These are phyloP conservation scores for Cutaneotrichosporon sp. DNA, from an alignment of 1,284 basidiomycete genomes.

Conservation along the genomic window DNA sequence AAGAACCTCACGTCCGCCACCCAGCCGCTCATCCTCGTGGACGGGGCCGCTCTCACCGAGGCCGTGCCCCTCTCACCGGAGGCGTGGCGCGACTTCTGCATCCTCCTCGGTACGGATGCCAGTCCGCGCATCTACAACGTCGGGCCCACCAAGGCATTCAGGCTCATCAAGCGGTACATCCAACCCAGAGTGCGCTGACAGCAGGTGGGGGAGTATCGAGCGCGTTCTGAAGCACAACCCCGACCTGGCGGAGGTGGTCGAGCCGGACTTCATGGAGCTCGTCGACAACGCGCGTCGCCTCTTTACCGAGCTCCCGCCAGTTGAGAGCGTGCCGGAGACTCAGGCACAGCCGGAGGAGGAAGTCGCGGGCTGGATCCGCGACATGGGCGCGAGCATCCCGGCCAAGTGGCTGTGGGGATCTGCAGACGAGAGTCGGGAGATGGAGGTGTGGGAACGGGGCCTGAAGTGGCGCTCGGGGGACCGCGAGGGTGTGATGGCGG, in stretches of 20 bases:
- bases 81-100: slow-evolving; percentile 74
- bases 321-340: slow-evolving; percentile 13
- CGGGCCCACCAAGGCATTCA: slow-evolving; percentile 71
- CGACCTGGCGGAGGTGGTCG: slow-evolving; percentile 22
- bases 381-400: background rate
- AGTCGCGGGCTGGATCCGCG: background rate
- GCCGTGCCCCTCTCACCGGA: slow-evolving; percentile 60
- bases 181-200: slow-evolving; percentile 11
- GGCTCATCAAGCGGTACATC: slow-evolving; percentile 62
- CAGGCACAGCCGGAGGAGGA: background rate
- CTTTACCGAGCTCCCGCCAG: slow-evolving; percentile 46
- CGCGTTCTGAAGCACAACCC: slow-evolving; percentile 58
- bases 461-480: background rate
- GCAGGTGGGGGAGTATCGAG: slow-evolving; percentile 67
- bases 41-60: slow-evolving; percentile 64
- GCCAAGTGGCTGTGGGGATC: background rate
- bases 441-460: background rate
- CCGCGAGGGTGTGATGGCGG: background rate
- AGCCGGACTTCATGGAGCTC: slow-evolving; percentile 38
- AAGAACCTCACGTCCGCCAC: slow-evolving; percentile 67
- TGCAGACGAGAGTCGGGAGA: background rate
- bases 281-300: slow-evolving; percentile 45
- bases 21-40: slow-evolving; percentile 64
- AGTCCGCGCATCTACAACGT: slow-evolving; percentile 75
- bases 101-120: slow-evolving; percentile 87